A percentile compares a stretch with the other conserved stretches of the same genome.
Evolutionary conservation across 192 early-diverging fungal species (phyloP).

Genomic region (Gonapodya sp.): DNA sequence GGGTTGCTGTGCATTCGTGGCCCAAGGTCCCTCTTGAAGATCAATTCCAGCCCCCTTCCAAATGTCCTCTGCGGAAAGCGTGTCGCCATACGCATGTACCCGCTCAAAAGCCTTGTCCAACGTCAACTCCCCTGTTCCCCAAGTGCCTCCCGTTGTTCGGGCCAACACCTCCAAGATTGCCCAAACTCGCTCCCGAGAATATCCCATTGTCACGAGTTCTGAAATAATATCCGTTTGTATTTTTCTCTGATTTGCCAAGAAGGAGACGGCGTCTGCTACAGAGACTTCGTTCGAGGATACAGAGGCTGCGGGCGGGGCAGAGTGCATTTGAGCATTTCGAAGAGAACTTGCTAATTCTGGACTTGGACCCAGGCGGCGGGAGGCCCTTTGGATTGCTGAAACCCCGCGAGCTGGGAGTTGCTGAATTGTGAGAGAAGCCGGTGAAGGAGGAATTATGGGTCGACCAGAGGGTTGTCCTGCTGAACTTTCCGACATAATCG

Average conservation of each 20-base stretch:
- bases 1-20: not conserved
- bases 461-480: too few relatives aligned
- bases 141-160: not conserved
- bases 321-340: too few relatives aligned
- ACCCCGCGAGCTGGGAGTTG: too few relatives aligned
- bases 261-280: not conserved
- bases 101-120: not conserved
- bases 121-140: not conserved
- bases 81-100: not conserved
- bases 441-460: too few relatives aligned
- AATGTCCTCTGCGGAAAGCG: not conserved
- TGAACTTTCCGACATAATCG: too few relatives aligned
- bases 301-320: too few relatives aligned
- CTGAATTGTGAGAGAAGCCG: too few relatives aligned
- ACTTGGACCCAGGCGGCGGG: too few relatives aligned
- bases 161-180: not conserved
- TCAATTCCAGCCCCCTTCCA: not conserved
- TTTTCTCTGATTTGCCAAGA: not conserved
- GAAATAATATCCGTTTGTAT: not conserved
- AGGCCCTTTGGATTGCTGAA: too few relatives aligned
- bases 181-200: not conserved
- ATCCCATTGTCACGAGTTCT: not conserved
- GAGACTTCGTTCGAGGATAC: too few relatives aligned
- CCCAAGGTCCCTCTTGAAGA: not conserved
- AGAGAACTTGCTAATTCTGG: too few relatives aligned